Evolutionary conservation across 176 grass and related monocot genomes (phyloP).

Genomic region (Triticum aestivum): IWGSC_CS_RefSeq_v2.1 NC_057806.1:523850705-523851204

Average conservation of each 20-base stretch:
- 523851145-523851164: slow-evolving; percentile 53
- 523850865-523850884: background rate
- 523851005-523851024: slow-evolving; percentile 20
- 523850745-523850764: too few species aligned
- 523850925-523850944: background rate
- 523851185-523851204: slow-evolving; percentile 48
- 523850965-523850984: slow-evolving; percentile 13
- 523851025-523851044: slow-evolving; percentile 24
- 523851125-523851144: slow-evolving; percentile 87
- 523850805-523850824: background rate
- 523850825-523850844: background rate
- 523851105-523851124: slow-evolving; percentile 31
- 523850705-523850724: too few species aligned
- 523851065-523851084: slow-evolving; percentile 89
- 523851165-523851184: slow-evolving; percentile 78
- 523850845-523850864: background rate
- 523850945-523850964: background rate
- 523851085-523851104: slow-evolving; percentile 82
- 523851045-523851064: slow-evolving; percentile 69
- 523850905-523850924: background rate
- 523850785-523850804: background rate
- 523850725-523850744: too few species aligned
- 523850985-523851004: background rate
- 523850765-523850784: background rate
- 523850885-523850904: too few species aligned